A percentile compares a stretch with the other conserved stretches of the same genome.
phyloP scores from a whole-genome alignment of 257 asterid species.

The Solanum sitiens region DNA sequence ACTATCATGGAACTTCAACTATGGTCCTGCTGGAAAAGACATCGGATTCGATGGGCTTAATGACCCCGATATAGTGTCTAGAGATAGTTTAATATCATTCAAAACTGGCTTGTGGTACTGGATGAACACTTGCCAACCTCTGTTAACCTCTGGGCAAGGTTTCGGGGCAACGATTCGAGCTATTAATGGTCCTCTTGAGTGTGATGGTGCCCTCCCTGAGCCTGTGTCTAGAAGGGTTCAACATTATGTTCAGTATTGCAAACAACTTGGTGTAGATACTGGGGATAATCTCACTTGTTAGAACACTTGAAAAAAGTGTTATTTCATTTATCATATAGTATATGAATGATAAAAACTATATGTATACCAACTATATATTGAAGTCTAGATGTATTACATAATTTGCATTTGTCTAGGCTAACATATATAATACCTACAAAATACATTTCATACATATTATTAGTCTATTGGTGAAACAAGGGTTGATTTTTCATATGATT shows the following conservation, averaged over 20 bases:
- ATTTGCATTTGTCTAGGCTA: neutral
- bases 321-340: neutral
- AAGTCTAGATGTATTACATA: neutral
- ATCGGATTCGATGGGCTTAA: conserved; percentile 22
- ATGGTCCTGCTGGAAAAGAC: conserved; percentile 16
- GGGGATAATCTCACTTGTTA: conserved; percentile 7
- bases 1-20: conserved; percentile 26
- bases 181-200: conserved; percentile 14
- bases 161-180: conserved; percentile 28
- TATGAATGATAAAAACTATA: neutral
- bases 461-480: neutral
- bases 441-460: neutral
- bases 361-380: neutral
- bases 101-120: conserved; percentile 26
- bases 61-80: conserved; percentile 15
- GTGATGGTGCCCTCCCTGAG: conserved; percentile 4
- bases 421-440: neutral
- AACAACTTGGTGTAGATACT: conserved; percentile 12
- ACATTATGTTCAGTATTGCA: conserved; percentile 15
- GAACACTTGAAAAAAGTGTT: neutral
- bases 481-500: neutral
- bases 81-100: conserved; percentile 5
- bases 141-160: conserved; percentile 12
- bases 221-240: conserved; percentile 5
- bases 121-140: conserved; percentile 18